Conservation (phyloP, 106 monocot species). For the Cymbidium sinense region DNA sequence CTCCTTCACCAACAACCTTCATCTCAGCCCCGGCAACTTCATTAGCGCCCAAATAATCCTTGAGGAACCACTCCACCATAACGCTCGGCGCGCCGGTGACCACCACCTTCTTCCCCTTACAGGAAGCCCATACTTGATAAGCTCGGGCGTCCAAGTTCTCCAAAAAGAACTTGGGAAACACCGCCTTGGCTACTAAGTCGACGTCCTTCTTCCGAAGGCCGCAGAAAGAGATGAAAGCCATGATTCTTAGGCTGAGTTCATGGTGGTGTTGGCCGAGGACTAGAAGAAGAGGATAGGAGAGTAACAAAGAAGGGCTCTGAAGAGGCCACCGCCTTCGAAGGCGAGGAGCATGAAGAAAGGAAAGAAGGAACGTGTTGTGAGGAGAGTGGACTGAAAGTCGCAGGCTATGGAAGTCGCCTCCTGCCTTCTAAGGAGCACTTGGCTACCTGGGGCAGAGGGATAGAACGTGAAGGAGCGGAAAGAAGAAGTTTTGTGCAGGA, state of each 20-base stretch:
- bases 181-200: slow-evolving; percentile 43
- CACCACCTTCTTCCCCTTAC: slow-evolving; percentile 29
- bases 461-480: background rate
- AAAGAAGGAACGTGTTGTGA: slow-evolving; percentile 37
- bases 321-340: slow-evolving; percentile 60
- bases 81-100: slow-evolving; percentile 44
- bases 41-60: slow-evolving; percentile 39
- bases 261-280: slow-evolving; percentile 19
- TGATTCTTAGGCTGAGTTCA: slow-evolving; percentile 27
- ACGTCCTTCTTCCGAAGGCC: slow-evolving; percentile 33
- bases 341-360: slow-evolving; percentile 91
- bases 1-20: slow-evolving; percentile 9
- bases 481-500: background rate
- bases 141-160: slow-evolving; percentile 46
- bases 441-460: background rate
- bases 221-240: slow-evolving; percentile 66
- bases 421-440: background rate
- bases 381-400: slow-evolving; percentile 48
- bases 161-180: slow-evolving; percentile 66
- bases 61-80: slow-evolving; percentile 65
- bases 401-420: slow-evolving; percentile 19
- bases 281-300: slow-evolving; percentile 40
- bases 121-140: slow-evolving; percentile 20
- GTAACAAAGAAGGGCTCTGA: slow-evolving; percentile 53
- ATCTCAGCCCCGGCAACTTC: slow-evolving; percentile 44